Evolutionary conservation across 805 yeast genomes (phyloP).

Genomic region (Kazachstania africana): DNA sequence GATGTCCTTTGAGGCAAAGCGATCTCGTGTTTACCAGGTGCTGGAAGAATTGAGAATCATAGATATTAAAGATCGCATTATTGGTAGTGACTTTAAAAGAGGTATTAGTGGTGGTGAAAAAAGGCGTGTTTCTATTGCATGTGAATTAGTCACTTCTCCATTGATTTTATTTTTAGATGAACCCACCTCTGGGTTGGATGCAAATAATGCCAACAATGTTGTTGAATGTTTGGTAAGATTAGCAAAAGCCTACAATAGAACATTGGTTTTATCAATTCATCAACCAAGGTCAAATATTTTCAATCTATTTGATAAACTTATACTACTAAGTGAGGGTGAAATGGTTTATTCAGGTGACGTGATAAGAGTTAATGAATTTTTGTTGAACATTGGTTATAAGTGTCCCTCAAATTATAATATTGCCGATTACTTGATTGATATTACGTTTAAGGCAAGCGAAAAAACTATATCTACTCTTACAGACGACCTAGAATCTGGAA

Average conservation of each 20-base stretch:
- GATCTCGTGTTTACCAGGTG: constrained; percentile 71
- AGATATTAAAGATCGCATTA: constrained; percentile 69
- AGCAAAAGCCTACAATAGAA: constrained; percentile 71
- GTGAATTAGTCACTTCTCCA: constrained; percentile 85
- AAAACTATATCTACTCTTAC: not conserved
- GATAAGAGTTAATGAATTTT: constrained; percentile 61
- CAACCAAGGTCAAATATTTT: constrained; percentile 96
- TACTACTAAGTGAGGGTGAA: constrained; percentile 74
- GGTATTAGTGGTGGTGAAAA: constrained; percentile 84
- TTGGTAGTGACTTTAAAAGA: constrained; percentile 80
- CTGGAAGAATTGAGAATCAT: constrained; percentile 75
- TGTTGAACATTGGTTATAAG: constrained; percentile 58
- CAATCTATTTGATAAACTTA: constrained; percentile 71
- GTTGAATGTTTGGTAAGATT: constrained; percentile 72
- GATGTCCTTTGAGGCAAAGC: constrained; percentile 66
- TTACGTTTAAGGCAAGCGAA: constrained; percentile 50
- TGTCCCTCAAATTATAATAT: constrained; percentile 88
- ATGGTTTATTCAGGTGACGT: constrained; percentile 83
- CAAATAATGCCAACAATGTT: constrained; percentile 87
- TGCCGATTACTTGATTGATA: constrained; percentile 87
- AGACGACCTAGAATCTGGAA: constrained; percentile 2
- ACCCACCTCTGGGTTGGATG: constrained; percentile 92
- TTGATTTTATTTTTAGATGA: constrained; percentile 76
- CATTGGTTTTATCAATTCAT: constrained; percentile 87
- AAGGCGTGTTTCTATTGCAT: constrained; percentile 84